phyloP scores from a whole-genome alignment of 768 basidiomycete genomes.

The Leccinum truebloodii region DNA sequence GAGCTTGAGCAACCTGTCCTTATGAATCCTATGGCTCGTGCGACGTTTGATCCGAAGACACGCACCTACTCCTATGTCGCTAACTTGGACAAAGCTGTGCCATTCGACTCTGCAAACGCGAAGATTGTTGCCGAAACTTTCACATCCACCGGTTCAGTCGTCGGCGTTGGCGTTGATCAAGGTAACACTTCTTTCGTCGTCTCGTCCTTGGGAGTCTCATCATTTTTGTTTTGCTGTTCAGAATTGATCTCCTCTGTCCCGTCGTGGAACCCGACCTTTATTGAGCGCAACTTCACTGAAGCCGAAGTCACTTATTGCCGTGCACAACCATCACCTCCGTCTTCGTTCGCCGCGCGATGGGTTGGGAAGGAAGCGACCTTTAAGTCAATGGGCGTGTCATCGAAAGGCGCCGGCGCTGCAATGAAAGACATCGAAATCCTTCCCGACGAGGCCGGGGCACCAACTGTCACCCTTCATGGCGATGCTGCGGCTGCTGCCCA shows the following conservation, averaged over 20 bases:
- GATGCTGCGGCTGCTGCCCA: slow-evolving; percentile 76
- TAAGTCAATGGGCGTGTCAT: slow-evolving; percentile 89
- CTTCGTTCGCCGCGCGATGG: slow-evolving; percentile 97
- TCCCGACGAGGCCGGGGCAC: slow-evolving; percentile 74
- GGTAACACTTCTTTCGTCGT: slow-evolving; percentile 44
- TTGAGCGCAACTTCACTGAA: slow-evolving; percentile 90
- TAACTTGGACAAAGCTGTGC: slow-evolving; percentile 53
- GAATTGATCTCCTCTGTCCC: slow-evolving; percentile 94
- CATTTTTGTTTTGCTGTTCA: slow-evolving; percentile 28
- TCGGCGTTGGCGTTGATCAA: slow-evolving; percentile 89
- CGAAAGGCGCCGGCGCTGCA: slow-evolving; percentile 90
- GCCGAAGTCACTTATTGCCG: slow-evolving; percentile 86
- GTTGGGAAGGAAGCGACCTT: slow-evolving; percentile 96
- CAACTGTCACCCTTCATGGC: slow-evolving; percentile 74
- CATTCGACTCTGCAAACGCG: slow-evolving; percentile 67
- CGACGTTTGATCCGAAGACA: slow-evolving; percentile 76
- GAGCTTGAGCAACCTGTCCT: slow-evolving; percentile 88
- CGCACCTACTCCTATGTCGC: slow-evolving; percentile 81
- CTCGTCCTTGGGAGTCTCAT: slow-evolving; percentile 4
- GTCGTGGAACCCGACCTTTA: slow-evolving; percentile 83
- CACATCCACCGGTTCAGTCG: slow-evolving; percentile 42
- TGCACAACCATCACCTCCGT: slow-evolving; percentile 78
- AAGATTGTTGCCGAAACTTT: slow-evolving; percentile 53
- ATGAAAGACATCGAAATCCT: slow-evolving; percentile 98
- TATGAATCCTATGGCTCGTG: slow-evolving; percentile 91